Percentiles rank a stretch among this genome's conserved stretches.
Conservation (phyloP, 2,329 filamentous ascomycete species). For the Colletotrichum siamense region DNA sequence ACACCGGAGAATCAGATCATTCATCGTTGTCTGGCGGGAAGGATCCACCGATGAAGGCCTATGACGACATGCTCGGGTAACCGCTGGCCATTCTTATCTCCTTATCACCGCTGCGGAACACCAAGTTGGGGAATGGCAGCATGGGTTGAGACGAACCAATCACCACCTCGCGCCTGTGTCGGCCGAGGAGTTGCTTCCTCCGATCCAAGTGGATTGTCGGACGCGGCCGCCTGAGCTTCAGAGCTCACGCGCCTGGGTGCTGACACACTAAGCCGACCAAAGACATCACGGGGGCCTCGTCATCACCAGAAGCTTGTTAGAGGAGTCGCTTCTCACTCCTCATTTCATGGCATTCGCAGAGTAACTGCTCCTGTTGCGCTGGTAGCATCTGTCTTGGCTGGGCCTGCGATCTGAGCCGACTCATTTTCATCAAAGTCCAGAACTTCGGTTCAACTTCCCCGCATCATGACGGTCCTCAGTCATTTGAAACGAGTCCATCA, state of each 20-base stretch:
- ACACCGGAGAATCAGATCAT: background rate
- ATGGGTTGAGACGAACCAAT: background rate
- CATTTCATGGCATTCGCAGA: background rate
- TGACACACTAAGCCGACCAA: background rate
- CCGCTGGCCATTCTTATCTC: background rate
- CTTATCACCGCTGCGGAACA: background rate
- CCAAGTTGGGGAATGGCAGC: background rate
- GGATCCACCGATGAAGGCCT: background rate
- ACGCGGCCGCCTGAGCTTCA: background rate
- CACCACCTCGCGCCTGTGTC: background rate
- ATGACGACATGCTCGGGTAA: constrained; percentile 2
- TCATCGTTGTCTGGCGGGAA: background rate
- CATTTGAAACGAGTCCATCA: constrained; percentile 36
- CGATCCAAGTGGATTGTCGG: background rate
- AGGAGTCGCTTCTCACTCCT: background rate
- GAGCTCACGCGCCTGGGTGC: background rate
- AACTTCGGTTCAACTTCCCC: background rate
- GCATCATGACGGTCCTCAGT: constrained; percentile 15
- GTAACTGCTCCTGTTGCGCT: background rate
- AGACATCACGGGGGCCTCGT: constrained; percentile 10
- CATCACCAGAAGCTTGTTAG: background rate
- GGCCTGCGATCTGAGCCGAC: background rate
- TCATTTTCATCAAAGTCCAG: background rate
- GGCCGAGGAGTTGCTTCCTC: constrained; percentile 13
- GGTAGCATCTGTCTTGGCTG: background rate